Base-by-base conservation (phyloP, 1,284 basidiomycete genomes). In the Grifola frondosa region DNA sequence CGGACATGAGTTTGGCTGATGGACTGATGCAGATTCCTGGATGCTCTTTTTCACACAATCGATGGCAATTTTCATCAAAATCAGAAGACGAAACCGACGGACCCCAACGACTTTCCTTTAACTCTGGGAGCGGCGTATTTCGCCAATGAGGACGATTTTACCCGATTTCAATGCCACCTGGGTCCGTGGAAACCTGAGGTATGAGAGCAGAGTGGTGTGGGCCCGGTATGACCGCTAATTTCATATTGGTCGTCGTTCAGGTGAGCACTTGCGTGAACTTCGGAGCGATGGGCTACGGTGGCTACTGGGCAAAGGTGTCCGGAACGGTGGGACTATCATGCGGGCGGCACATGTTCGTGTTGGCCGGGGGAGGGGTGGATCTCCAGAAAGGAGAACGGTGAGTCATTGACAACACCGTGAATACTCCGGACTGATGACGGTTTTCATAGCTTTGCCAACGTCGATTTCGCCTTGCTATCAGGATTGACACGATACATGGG, bases 61-160 rank as follows among this genome's bases (percentile, higher is more conserved):
- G 44, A 50, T 31, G 42, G 49, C 30, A 50, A 50, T 24, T 50
- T 42, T 20, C 49, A 50, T 17, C 36, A 38, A 15, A 38, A 40
- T 24, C 35, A 39, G 24, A 47, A 47, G 29, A 20, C 15, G 10
- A 44, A 41, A 11, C 16, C 36, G 6, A 20, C 31, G 5, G 49
- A 50, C 15, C 30, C 21, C 3, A 30, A 38, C 26, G 49, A 50
- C 39, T 29, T 30, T 4, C 37, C 38, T 0, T 24, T 50, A 20
- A 42, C 30, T 13, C 21, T 35, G 9, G 45, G 42, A 5, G 32
- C 31, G 2, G 39, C 20, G 4, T 50, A 47, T 21, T 50, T 50
- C 17, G 42, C 29, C 5, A 19, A 50, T 11, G 19, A 33, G n/a
- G 35, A 42, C 8, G 45, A 50, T 28, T 42, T 50, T n/a, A 25